Conservation (phyloP, 768 basidiomycete genomes). For the Lactarius deliciosus region DNA sequence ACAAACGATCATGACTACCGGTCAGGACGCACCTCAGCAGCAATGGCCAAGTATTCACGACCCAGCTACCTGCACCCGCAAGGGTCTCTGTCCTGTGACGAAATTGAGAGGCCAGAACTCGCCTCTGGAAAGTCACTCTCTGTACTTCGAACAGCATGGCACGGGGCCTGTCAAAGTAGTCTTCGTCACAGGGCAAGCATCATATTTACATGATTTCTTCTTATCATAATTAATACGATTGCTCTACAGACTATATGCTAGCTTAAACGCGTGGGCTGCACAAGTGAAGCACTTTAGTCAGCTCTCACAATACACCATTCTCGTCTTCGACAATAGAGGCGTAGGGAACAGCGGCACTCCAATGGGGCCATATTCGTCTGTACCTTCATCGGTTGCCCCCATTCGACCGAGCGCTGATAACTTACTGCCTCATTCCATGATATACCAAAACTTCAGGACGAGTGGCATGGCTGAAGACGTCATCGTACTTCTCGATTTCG, state of each 20-base stretch:
- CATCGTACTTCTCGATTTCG: slow-evolving; percentile 61
- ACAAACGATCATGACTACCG: not conserved
- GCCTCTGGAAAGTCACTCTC: slow-evolving; percentile 61
- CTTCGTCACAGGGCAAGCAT: slow-evolving; percentile 69
- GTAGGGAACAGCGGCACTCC: slow-evolving; percentile 75
- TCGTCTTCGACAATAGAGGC: slow-evolving; percentile 86
- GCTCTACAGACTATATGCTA: slow-evolving; percentile 53
- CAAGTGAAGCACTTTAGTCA: slow-evolving; percentile 66
- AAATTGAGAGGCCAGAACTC: slow-evolving; percentile 44
- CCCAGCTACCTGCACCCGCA: slow-evolving; percentile 58
- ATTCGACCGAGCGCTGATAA: not conserved
- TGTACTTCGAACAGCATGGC: slow-evolving; percentile 78
- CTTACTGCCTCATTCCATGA: not conserved
- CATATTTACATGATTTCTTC: not conserved
- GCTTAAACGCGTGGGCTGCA: slow-evolving; percentile 59
- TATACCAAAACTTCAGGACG: slow-evolving; percentile 45
- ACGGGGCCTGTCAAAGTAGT: slow-evolving; percentile 61
- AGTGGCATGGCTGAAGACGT: slow-evolving; percentile 77
- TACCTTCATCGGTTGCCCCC: slow-evolving; percentile 16
- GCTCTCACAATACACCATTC: slow-evolving; percentile 51
- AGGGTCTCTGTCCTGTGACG: slow-evolving; percentile 77
- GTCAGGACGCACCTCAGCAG: not conserved
- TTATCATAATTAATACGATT: not conserved
- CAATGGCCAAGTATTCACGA: slow-evolving; percentile 53
- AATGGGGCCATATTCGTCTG: slow-evolving; percentile 74